Evolutionary conservation across 2,329 filamentous ascomycete genomes (phyloP).

Genomic region (Didymella pinodella): DNA sequence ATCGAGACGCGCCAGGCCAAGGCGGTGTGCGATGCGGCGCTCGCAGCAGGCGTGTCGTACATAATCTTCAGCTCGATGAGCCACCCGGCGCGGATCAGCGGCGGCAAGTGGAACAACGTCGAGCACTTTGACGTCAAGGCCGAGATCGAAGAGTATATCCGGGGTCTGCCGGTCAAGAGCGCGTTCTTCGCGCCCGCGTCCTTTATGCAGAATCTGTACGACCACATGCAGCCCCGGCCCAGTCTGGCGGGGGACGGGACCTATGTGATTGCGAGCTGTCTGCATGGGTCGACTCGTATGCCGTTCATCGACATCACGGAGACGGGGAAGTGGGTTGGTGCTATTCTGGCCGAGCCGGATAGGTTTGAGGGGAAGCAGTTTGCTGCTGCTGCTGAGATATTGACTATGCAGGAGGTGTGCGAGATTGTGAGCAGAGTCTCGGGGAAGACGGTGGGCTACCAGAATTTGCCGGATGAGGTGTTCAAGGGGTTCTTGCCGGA

Average conservation of each 20-base stretch:
- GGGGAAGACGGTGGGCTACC: conserved; percentile 48
- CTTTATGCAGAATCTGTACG: conserved; percentile 63
- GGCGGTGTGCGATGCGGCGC: conserved; percentile 41
- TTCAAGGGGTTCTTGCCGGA: conserved; percentile 37
- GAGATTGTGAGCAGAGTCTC: conserved; percentile 51
- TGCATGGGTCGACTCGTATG: conserved; percentile 33
- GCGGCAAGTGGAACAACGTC: conserved; percentile 48
- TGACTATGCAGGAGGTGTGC: conserved; percentile 53
- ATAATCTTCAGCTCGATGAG: conserved; percentile 51
- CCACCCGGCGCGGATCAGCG: conserved; percentile 36
- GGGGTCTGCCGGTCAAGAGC: conserved; percentile 56
- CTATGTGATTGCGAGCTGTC: conserved; percentile 33
- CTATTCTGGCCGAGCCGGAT: conserved; percentile 55
- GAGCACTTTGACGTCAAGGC: conserved; percentile 67
- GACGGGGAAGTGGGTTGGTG: conserved; percentile 55
- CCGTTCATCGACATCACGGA: conserved; percentile 59
- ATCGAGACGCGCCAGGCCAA: conserved; percentile 40
- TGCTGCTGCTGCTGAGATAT: conserved; percentile 54
- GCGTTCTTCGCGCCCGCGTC: conserved; percentile 63
- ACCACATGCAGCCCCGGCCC: conserved; percentile 27
- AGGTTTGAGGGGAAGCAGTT: conserved; percentile 56
- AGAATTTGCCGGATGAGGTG: conserved; percentile 38
- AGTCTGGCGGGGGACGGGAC: conserved; percentile 32
- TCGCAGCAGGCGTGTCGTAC: conserved; percentile 47
- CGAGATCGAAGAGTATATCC: conserved; percentile 63